Evolutionary conservation across 2,329 filamentous ascomycete genomes (phyloP), one percentile per base, ranked within the genome.

Genomic region (Colletotrichum sp.): DNA sequence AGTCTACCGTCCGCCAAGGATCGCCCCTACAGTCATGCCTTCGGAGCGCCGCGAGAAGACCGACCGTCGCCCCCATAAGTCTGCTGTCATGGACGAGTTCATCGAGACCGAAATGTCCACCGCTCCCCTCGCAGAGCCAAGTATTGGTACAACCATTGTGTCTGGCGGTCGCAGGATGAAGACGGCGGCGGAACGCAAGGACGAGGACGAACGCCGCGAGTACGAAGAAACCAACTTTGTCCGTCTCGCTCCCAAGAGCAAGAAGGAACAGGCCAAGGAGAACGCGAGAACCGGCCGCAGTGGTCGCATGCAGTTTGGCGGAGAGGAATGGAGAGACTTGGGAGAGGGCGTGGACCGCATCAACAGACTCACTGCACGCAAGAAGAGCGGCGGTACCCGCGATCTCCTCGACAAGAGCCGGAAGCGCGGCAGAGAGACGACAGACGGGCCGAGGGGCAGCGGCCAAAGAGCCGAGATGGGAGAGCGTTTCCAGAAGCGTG

Each of bases 191-290:
- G 94, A 98, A 82, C 91, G 94, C 71, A 92, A 92, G 77, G 91
- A 92, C 55, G 96, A 98, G 83, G 91, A 91, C 2, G 96, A 98
- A 86, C 89, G 94, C 71, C 91, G 91, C 75, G 91, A 94, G 64
- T 99, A 98, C 86, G 97, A 99, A 87, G 97, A 99, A 86, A 91
- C 89, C 79, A 98, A 99, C 86, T 96, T 98, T 81, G 92, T 95
- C 18, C 94, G 97, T 79, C 87, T 99, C 80, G 96, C 96, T 15
- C 93, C 93, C 80, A 91, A 94, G 84, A 94, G 92, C 86, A 98
- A 98, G 89, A 98, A 98, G 87, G 96, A 98, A 7, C 87, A 88
- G 74, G 90, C 92, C 64, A 93, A 94, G 87, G 92, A 91, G 83
- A 85, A 84, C 58, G 89, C 90, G 82, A 87, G 87, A 34, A 87